Conservation (phyloP, 176 grass and related monocot species). For the Zea luxurians region DNA sequence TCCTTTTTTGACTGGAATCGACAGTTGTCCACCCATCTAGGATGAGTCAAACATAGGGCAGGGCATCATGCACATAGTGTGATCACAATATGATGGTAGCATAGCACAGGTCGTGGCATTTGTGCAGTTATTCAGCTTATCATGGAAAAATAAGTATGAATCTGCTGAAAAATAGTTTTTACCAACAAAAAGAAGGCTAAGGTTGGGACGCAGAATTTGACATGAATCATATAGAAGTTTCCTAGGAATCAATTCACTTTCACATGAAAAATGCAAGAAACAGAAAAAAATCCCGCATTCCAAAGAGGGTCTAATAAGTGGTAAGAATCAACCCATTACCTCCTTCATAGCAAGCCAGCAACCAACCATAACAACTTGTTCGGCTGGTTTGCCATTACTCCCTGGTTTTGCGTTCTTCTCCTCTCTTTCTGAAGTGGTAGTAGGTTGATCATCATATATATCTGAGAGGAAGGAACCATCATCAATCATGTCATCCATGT, state of each 20-base stretch:
- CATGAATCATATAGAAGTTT: neutral
- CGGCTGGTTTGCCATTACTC: constrained; percentile 57
- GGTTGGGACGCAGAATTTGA: neutral
- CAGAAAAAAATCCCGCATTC: neutral
- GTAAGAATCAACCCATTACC: constrained; percentile 46
- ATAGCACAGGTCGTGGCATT: neutral
- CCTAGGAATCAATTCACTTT: neutral
- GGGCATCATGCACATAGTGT: neutral
- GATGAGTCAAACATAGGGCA: neutral
- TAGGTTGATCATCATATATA: constrained; percentile 56
- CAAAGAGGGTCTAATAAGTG: neutral
- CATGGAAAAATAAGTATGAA: neutral
- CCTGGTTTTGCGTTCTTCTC: constrained; percentile 47
- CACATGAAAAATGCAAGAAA: neutral
- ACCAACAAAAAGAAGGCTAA: neutral
- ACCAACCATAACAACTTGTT: constrained; percentile 96
- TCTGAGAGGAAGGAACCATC: constrained; percentile 64
- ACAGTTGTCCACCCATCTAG: neutral
- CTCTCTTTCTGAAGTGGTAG: constrained; percentile 35
- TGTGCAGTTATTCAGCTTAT: neutral
- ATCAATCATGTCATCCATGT: constrained; percentile 85
- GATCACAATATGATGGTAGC: neutral
- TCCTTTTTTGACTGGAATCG: neutral
- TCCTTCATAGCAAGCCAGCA: constrained; percentile 99
- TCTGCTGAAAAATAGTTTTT: neutral